Evolutionary conservation across 768 basidiomycete genomes (phyloP), one percentile per base, ranked within the genome.

Genomic region (Calocera cornea): DNA sequence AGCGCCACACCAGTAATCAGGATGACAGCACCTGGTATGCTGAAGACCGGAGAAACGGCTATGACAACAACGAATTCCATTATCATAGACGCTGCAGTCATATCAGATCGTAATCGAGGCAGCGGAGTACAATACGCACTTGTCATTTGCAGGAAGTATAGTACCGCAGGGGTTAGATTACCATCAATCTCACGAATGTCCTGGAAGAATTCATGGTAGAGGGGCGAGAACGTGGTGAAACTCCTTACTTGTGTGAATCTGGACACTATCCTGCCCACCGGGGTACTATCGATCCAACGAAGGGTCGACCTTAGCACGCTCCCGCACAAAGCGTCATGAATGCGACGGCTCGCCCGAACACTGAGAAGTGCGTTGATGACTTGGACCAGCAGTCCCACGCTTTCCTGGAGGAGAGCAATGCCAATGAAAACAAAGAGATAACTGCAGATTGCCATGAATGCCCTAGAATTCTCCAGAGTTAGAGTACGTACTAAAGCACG

Each of bases 241-340:
- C 7, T 22, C 65, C 76, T 76, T 65, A 88, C 87, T 65, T 86
- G 83, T 1, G 87, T 88, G 73, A 84, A 84, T 65, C 87, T 80
- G 33, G 85, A 78, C 40, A 88, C 83, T 64, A 90, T 82, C 2
- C 87, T 82, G 16, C 82, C 81, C 0, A 78, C 78, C 0, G 83
- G 83, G 1, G 81, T 82, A 8, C 73, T 78, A 68, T 84, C 83
- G 7, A 84, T 76, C 80, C 81, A 83, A 67, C 83, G 81, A 24
- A 69, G 41, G 10, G 69, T 65, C 0, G 67, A 50, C 3, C 49
- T 5, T 2, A 67, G 16, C 5, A 67, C 50, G 14, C 41, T 50
- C 24, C 31, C 34, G 7, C 7, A 11, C 27, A 67, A 49, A 2
- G 12, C 22, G 2, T 34, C 41, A 34, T 67, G 66, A 16, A 67